Base-by-base conservation (phyloP, 1,284 basidiomycete species). In the Moniliophthora roreri region DNA sequence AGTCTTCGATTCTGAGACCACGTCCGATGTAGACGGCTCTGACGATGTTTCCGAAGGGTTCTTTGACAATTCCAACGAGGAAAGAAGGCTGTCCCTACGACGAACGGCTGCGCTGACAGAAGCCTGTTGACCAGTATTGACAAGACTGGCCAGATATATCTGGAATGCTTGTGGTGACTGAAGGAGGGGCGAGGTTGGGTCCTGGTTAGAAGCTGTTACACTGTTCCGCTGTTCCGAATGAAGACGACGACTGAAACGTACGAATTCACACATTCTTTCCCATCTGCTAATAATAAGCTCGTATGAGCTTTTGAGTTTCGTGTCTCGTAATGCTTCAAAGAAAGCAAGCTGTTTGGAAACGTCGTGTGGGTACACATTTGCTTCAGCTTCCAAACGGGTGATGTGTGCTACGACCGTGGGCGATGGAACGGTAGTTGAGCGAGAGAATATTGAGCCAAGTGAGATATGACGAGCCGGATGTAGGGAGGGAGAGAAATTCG, bases 221-320 rank as follows among this genome's bases (percentile, higher is more conserved):
- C n/a, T n/a, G n/a, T n/a, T n/a, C n/a, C n/a, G 26, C 39, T 39
- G 37, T n/a, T 35, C 13, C 23, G n/a, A 1, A 18, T 3, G 4
- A 37, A 16, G 13, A 38, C 48, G 6, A 40, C 28, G 15, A 23
- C 41, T 24, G 32, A 34, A 35, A 82, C 87, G 66, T 71, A 91
- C 90, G 64, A 86, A 89, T 78, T 91, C 86, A 62, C 79, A 81
- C 79, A 85, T 83, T 58, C 85, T 77, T 64, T 93, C 89, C 89
- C 90, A 93, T 54, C 89, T 80, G 61, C 75, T 82, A 55, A 89
- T 80, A 56, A 91, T 71, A 23, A 88, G 71, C 54, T 90, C 85
- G 67, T 85, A 84, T 1, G 83, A 89, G 10, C 84, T 77, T 56
- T 80, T 81, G 26, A 84, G 73, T 47, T 82, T 79, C 0, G 85